A percentile compares a stretch with the other conserved stretches of the same genome.
phyloP scores from a whole-genome alignment of 768 basidiomycete species.

The Paxillus ammoniavirescens region DNA sequence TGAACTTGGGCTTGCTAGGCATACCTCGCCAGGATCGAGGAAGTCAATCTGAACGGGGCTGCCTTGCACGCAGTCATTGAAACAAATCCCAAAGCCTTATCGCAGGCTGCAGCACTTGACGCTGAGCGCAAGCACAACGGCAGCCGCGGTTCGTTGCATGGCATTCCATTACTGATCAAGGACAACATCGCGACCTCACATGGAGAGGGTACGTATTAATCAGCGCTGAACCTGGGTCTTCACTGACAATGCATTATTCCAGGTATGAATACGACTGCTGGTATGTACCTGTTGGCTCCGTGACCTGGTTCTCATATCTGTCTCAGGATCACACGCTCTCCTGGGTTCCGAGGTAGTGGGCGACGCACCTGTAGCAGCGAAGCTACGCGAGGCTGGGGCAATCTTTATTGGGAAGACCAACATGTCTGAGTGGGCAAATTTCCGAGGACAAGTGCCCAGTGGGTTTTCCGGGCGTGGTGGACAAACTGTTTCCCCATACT shows the following conservation, averaged over 20 bases:
- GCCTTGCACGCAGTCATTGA: conserved; percentile 60
- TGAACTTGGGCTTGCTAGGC: conserved; percentile 37
- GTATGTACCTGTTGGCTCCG: conserved; percentile 5
- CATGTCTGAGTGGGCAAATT: conserved; percentile 46
- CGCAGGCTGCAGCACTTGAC: conserved; percentile 51
- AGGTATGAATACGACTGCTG: conserved; percentile 42
- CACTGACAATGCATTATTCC: neutral
- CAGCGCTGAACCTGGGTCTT: neutral
- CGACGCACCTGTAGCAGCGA: conserved; percentile 31
- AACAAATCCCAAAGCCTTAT: conserved; percentile 52
- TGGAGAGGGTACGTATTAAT: conserved; percentile 20
- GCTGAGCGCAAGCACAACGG: conserved; percentile 43
- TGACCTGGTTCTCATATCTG: neutral
- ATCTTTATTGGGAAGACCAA: conserved; percentile 44
- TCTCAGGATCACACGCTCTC: conserved; percentile 34
- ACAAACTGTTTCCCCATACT: conserved; percentile 42
- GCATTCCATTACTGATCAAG: conserved; percentile 60
- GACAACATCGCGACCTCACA: conserved; percentile 38
- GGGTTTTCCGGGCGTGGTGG: conserved; percentile 52
- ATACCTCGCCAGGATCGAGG: conserved; percentile 63
- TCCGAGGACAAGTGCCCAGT: conserved; percentile 36
- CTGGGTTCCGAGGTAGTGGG: conserved; percentile 34
- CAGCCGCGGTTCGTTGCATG: conserved; percentile 48
- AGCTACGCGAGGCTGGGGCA: conserved; percentile 31
- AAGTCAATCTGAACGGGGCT: conserved; percentile 61